Evolutionary conservation across 805 yeast species (phyloP), one percentile per base, ranked within the genome.

Genomic region (Yamadazyma tumulicola): DNA sequence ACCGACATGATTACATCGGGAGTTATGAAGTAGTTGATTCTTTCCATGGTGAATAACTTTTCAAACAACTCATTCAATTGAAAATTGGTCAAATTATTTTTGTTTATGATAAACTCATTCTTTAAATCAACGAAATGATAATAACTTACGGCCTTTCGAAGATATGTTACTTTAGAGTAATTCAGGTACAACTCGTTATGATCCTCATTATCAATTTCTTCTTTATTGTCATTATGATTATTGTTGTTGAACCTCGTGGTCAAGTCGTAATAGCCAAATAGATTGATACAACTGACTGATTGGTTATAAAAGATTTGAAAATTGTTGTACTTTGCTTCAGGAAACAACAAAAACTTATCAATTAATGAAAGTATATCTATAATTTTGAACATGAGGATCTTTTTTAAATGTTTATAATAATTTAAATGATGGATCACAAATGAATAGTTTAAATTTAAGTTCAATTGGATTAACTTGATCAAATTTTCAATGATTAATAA

Each of bases 401-500:
- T 53, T 31, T 55, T 56, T 35, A 54, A 51, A 29, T 49, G 49
- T 32, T 75, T 71, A 45, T 71, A 75, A 3, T 65, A 64, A 24
- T 71, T 69, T 5, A 82, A 60, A 43, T 78, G 61, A 12, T 63
- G 64, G 34, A 83, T 81, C 9, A 29, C 24, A n/a, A 29, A 29
- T 20, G 37, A 21, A 61, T 2, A 82, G 62, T 36, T 72, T 63
- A 28, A 91, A 56, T 0, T 24, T 10, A 32, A 19, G 12, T 37
- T 29, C 6, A 30, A 13, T 5, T 19, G 26, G 9, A 24, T 35
- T 20, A 58, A 42, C 33, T 57, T 56, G 30, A 55, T 52, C 24
- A 59, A 41, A 32, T 54, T 49, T 39, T 60, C 67, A 4, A 57
- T 45, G 8, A 57, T 48, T 19, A 59, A 37, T 32, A 58, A 42